Percentiles rank a stretch among this genome's conserved stretches.
phyloP scores from a whole-genome alignment of 2,329 filamentous ascomycete species.

The Parastagonospora nodorum region DNA sequence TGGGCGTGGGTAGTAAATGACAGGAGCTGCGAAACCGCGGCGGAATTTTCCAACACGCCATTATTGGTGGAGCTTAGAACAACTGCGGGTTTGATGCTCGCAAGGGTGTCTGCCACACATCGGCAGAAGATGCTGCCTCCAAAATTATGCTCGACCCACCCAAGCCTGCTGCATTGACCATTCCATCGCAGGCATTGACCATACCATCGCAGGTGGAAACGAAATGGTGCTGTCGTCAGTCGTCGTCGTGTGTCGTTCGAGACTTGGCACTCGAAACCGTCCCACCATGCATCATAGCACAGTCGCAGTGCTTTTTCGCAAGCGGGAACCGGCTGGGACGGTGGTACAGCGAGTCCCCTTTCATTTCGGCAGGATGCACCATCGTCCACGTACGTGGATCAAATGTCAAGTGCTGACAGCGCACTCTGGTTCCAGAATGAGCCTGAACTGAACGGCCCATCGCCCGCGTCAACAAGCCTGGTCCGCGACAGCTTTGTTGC shows the following conservation, averaged over 20 bases:
- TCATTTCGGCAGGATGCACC: slow-evolving; percentile 48
- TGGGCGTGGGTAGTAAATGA: slow-evolving; percentile 37
- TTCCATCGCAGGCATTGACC: slow-evolving; percentile 17
- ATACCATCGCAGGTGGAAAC: slow-evolving; percentile 16
- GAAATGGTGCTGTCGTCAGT: slow-evolving; percentile 19
- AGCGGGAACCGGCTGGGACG: slow-evolving; percentile 21
- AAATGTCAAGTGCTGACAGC: slow-evolving; percentile 41
- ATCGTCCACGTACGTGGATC: slow-evolving; percentile 43
- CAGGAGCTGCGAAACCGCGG: slow-evolving; percentile 39
- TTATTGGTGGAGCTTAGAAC: slow-evolving; percentile 29
- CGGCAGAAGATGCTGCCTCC: slow-evolving; percentile 32
- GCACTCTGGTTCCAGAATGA: slow-evolving; percentile 37
- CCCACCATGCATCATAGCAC: slow-evolving; percentile 24
- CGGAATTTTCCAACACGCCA: slow-evolving; percentile 32
- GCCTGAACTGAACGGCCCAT: slow-evolving; percentile 40
- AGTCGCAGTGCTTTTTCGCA: slow-evolving; percentile 16
- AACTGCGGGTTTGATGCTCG: slow-evolving; percentile 43
- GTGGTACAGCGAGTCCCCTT: slow-evolving; percentile 42
- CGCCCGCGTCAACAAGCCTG: slow-evolving; percentile 28
- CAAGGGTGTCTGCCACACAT: slow-evolving; percentile 36
- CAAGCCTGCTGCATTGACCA: slow-evolving; percentile 16
- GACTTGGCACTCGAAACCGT: slow-evolving; percentile 19
- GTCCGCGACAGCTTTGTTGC: slow-evolving; percentile 27
- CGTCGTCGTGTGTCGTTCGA: slow-evolving; percentile 18
- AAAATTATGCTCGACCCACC: slow-evolving; percentile 16